These are phyloP conservation scores for Cupressus sempervirens DNA, from an alignment of 75 land plant species.

Conservation along the genomic window DNA sequence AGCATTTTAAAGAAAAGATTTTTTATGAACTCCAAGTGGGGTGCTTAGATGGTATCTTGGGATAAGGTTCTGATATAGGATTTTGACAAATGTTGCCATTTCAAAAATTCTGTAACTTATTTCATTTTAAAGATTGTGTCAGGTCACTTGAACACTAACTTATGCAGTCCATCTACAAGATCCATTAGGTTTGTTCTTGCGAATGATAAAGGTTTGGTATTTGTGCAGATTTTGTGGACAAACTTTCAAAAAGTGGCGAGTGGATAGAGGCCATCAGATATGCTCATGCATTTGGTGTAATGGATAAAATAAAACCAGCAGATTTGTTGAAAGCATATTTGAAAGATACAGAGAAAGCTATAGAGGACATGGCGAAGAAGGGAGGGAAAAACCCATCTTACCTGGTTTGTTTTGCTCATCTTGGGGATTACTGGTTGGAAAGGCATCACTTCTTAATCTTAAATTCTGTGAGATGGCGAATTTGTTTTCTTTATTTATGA, in stretches of 20 bases:
- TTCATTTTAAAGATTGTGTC: not conserved
- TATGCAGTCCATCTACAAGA: not conserved
- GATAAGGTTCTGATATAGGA: not conserved
- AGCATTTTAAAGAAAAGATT: too few relatives aligned
- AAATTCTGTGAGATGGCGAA: not conserved
- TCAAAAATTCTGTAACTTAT: not conserved
- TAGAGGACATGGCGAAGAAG: constrained; percentile 16
- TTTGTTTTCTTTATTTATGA: not conserved
- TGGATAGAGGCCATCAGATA: constrained; percentile 10
- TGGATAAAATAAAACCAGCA: not conserved
- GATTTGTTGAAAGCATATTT: constrained; percentile 9
- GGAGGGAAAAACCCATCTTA: not conserved
- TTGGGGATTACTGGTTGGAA: not conserved
- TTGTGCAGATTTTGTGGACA: constrained; percentile 14
- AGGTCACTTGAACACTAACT: not conserved
- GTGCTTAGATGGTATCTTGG: too few relatives aligned
- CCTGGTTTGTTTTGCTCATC: not conserved
- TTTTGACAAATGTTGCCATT: not conserved
- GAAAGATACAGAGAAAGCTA: constrained; percentile 8
- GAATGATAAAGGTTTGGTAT: not conserved
- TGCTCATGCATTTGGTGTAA: constrained; percentile 14
- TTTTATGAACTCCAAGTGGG: not conserved
- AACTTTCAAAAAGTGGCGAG: constrained; percentile 9
- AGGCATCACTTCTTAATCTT: not conserved
- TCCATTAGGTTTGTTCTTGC: not conserved